Evolutionary conservation across 2,329 filamentous ascomycete genomes (phyloP).

Genomic region (Colletotrichum zoysiae): DNA sequence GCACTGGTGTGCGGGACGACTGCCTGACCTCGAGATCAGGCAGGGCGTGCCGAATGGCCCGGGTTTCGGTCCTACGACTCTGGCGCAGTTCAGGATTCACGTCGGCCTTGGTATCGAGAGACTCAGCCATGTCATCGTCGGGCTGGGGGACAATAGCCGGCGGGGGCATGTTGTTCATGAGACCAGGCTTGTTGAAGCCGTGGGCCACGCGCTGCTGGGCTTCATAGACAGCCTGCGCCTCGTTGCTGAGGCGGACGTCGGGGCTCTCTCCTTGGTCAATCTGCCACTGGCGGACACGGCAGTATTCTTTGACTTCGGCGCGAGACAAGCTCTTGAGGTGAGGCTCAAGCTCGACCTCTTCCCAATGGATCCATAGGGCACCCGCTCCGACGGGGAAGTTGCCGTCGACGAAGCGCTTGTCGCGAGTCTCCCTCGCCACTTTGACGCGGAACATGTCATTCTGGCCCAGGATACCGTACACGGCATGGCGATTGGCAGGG

Average conservation of each 20-base stretch:
- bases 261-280: conserved; percentile 65
- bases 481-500: conserved; percentile 68
- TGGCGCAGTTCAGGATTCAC: conserved; percentile 56
- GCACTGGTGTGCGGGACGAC: conserved; percentile 50
- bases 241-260: conserved; percentile 63
- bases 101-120: conserved; percentile 37
- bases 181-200: conserved; percentile 45
- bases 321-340: conserved; percentile 65
- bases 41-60: conserved; percentile 49
- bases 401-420: conserved; percentile 68
- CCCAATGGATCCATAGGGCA: conserved; percentile 72
- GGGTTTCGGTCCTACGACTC: conserved; percentile 55
- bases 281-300: conserved; percentile 70
- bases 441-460: conserved; percentile 77
- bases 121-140: conserved; percentile 41
- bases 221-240: conserved; percentile 64
- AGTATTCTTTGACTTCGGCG: conserved; percentile 73
- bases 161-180: conserved; percentile 18
- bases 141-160: conserved; percentile 38
- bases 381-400: conserved; percentile 73
- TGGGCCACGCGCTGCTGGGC: conserved; percentile 60
- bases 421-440: conserved; percentile 69
- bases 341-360: conserved; percentile 70
- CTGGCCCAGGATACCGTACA: conserved; percentile 71
- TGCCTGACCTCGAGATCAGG: conserved; percentile 54